phyloP scores from a whole-genome alignment of 2,329 filamentous ascomycete genomes.

The Aureobasidium melanogenum region DNA sequence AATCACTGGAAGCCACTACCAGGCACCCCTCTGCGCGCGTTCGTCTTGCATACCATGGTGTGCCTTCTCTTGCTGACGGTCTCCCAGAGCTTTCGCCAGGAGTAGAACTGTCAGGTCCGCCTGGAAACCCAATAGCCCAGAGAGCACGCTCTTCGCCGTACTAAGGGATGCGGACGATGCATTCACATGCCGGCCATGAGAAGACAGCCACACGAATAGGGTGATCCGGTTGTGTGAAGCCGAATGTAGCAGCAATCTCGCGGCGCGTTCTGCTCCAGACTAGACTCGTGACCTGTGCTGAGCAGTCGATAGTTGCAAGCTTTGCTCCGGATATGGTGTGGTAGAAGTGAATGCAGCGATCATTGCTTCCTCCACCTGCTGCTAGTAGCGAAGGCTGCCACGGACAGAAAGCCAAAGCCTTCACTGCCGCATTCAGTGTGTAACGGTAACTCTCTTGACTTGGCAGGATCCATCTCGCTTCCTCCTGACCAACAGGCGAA shows the following conservation, averaged over 20 bases:
- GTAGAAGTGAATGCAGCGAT: conserved; percentile 93
- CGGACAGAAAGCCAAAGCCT: conserved; percentile 93
- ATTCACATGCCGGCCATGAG: conserved; percentile 83
- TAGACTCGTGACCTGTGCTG: conserved; percentile 85
- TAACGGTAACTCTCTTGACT: conserved; percentile 58
- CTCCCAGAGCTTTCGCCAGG: conserved; percentile 19
- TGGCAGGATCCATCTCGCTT: conserved; percentile 22
- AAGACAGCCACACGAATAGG: conserved; percentile 85
- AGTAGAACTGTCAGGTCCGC: conserved; percentile 39
- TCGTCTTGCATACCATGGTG: conserved; percentile 47
- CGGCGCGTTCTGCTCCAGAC: conserved; percentile 80
- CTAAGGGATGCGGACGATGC: conserved; percentile 80
- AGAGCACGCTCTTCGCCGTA: conserved; percentile 68
- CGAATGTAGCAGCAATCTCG: conserved; percentile 89
- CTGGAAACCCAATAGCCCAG: conserved; percentile 79
- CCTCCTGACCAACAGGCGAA: conserved; percentile 18
- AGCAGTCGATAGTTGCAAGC: conserved; percentile 83
- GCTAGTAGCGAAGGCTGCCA: conserved; percentile 84
- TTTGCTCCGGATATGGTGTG: conserved; percentile 75
- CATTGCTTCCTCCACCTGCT: conserved; percentile 86
- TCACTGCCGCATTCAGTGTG: conserved; percentile 78
- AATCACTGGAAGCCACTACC: conserved; percentile 84
- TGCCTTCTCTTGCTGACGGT: conserved; percentile 17
- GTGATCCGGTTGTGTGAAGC: conserved; percentile 85
- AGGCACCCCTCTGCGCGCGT: conserved; percentile 69